Evolutionary conservation across 2,329 filamentous ascomycete genomes (phyloP), one percentile per base, ranked within the genome.

Genomic region (Colletotrichum sp.): DNA sequence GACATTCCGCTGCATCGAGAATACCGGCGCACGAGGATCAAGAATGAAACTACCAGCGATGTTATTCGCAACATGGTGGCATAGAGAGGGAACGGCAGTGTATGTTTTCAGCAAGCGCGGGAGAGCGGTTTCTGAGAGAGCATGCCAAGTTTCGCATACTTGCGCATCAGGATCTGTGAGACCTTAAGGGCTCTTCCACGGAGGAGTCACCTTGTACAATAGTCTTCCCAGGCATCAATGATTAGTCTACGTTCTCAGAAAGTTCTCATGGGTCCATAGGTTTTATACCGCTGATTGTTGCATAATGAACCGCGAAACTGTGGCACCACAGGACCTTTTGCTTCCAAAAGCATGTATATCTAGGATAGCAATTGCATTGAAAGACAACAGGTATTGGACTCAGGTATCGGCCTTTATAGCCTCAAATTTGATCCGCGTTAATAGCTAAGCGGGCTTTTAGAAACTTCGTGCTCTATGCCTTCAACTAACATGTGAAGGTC

Each of bases 371-470:
- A 49, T 12, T 13, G n/a, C 9, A 8, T n/a, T 49, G 44, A 12
- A 52, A 52, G 9, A 13, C 18, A 21, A 10, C 44, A 7, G n/a
- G 5, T 13, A 21, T 13, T 12, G n/a, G 1, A 7, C 16, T 2
- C 12, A 21, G 44, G n/a, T 0, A 21, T 3, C 3, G 18, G 10
- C 2, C n/a, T 52, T n/a, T 7, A 52, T 52, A n/a, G 3, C 44
- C 44, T 52, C 6, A 21, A 52, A 52, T 21, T 21, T 18, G 10
- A 52, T 21, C n/a, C n/a, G 10, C 6, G 10, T 13, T 13, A 0
- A 21, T 13, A 12, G n/a, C 18, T 12, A n/a, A 49, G 18, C 39
- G 44, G n/a, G n/a, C 3, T 21, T 7, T 13, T 13, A 12, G 10
- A 12, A 21, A 52, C 44, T 52, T 0, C 44, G 6, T 21, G 44